Conservation (phyloP, 176 grass and related monocot genomes). For the Oryza punctata region DNA sequence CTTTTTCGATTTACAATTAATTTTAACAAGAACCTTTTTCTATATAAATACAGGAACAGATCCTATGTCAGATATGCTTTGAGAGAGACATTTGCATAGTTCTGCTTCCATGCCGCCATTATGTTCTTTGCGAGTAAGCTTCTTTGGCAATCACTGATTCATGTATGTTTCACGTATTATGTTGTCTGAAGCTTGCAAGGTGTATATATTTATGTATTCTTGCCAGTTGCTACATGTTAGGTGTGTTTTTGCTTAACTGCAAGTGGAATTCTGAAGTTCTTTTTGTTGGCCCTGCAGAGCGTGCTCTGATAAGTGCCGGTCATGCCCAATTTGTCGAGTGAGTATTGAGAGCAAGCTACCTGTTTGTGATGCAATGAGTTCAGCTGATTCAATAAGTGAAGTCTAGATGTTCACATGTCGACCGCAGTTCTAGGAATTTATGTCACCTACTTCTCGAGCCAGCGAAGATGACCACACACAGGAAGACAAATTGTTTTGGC, state of each 20-base stretch:
- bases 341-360: slow-evolving; percentile 43
- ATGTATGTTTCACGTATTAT: not conserved
- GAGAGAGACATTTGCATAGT: slow-evolving; percentile 62
- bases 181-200: not conserved
- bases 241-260: not conserved
- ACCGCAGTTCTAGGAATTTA: not conserved
- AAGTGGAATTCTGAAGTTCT: not conserved
- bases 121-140: slow-evolving; percentile 71
- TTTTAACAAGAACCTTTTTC: not conserved
- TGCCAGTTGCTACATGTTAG: not conserved
- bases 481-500: not conserved
- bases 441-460: not conserved
- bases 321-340: slow-evolving; percentile 65
- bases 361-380: slow-evolving; percentile 35
- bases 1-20: not conserved
- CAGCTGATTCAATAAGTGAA: slow-evolving; percentile 17
- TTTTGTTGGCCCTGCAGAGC: slow-evolving; percentile 38
- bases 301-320: slow-evolving; percentile 53
- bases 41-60: slow-evolving; percentile 47
- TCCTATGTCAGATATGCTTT: slow-evolving; percentile 76
- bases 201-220: not conserved
- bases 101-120: slow-evolving; percentile 64
- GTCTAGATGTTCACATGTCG: slow-evolving; percentile 42
- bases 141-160: not conserved
- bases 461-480: not conserved